These are phyloP conservation scores for Osmanthus fragrans DNA, from an alignment of 257 asterid genomes.

Conservation along the genomic window DNA sequence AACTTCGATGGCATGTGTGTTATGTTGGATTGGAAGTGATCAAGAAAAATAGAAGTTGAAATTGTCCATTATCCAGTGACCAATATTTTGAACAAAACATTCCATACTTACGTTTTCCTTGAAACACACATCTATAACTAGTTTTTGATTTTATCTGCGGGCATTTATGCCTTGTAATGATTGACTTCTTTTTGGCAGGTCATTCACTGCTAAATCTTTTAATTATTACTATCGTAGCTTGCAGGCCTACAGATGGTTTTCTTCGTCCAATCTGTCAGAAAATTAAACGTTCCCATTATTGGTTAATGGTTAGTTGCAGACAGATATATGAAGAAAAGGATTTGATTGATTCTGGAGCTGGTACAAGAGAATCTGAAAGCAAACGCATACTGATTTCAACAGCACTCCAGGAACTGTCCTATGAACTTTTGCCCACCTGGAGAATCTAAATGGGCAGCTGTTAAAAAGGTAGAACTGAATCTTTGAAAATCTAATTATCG, in stretches of 20 bases:
- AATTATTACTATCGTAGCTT: background rate
- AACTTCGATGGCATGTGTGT: background rate
- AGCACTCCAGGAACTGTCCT: background rate
- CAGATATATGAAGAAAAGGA: background rate
- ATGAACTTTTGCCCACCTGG: background rate
- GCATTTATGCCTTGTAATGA: background rate
- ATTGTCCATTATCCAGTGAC: background rate
- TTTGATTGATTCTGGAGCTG: background rate
- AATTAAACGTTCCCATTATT: background rate
- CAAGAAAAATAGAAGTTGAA: background rate
- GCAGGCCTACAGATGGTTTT: background rate
- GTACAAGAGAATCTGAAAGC: background rate
- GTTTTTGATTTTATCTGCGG: background rate
- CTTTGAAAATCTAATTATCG: background rate
- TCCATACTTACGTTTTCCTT: background rate
- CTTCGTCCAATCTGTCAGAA: background rate
- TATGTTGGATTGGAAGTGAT: background rate
- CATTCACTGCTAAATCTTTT: background rate
- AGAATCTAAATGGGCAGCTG: background rate
- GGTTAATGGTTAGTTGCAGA: conserved; percentile 1
- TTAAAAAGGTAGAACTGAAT: background rate
- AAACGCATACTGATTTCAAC: background rate
- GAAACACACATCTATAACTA: background rate
- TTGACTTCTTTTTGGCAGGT: background rate
- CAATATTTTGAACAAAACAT: background rate